Base-by-base conservation (phyloP, 306 rosid genomes). In the Gynostemma pentaphyllum region DNA sequence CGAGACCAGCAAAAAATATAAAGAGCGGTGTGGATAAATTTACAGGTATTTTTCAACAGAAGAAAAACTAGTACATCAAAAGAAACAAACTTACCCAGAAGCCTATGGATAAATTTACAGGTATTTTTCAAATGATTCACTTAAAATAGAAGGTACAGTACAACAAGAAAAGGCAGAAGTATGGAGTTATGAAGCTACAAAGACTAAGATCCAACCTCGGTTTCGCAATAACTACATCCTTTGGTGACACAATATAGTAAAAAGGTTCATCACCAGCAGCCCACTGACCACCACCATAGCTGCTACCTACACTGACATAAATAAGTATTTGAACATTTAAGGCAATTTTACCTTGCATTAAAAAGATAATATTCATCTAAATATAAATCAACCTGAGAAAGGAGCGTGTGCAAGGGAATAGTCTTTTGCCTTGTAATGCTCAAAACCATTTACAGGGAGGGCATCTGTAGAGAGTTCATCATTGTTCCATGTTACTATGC, bases 211-310 rank as follows among this genome's bases (percentile, higher is more conserved):
- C 78, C 65, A 18, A 92, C 99, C 99, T 92, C 63, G 99, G 99
- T 75, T 92, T 92, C 46, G 94, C 99, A 81, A 88, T 92, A 57
- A 92, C 95, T 36, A 88, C 94, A 72, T 92, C 99, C 82, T 88
- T 92, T 62, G 88, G 97, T 74, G 96, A 92, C 73, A 92, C 92
- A 62, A 92, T 78, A 71, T 92, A 92, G 87, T 92, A 92, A 50
- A 84, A 74, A 59, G 99, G 99, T 68, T 92, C 99, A 78, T 86
- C 96, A 49, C 97, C 95, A 59, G 87, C 95, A 78, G 95, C 94
- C 99, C 99, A 92, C 78, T 88, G 99, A 76, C 99, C 99, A 34
- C 97, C 99, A 69, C 95, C 97, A 84, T 92, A 86, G 81, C 99
- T 92, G 84, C 97, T 88, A 78, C 99, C 99, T 92, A 79, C 68